These are phyloP conservation scores for Leccinum solheimii DNA, from an alignment of 1,284 basidiomycete species.

Conservation along the genomic window DNA sequence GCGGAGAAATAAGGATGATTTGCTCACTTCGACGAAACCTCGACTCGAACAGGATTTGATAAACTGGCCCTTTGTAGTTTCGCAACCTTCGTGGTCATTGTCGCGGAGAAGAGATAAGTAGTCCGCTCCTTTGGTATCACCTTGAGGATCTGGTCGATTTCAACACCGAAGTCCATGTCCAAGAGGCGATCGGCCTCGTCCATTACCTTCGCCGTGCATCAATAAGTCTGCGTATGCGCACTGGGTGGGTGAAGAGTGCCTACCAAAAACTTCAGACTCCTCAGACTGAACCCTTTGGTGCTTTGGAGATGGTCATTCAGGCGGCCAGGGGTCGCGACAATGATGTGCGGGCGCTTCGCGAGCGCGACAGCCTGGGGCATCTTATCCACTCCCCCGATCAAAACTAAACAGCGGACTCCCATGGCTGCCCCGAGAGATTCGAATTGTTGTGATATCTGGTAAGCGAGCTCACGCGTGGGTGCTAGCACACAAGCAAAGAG, in stretches of 20 bases:
- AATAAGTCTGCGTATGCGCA: constrained; percentile 7
- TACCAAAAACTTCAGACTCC: constrained; percentile 88
- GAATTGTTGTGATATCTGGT: constrained; percentile 97
- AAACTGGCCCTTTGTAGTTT: constrained; percentile 97
- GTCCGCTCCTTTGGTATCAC: constrained; percentile 92
- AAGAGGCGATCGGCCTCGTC: constrained; percentile 97
- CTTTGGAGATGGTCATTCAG: constrained; percentile 96
- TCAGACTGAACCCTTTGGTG: constrained; percentile 95
- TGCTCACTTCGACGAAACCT: constrained; percentile 88
- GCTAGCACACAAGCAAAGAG: constrained; percentile 94
- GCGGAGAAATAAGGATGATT: not conserved
- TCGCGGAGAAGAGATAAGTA: constrained; percentile 97
- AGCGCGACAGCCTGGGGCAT: constrained; percentile 92
- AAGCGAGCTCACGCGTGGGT: constrained; percentile 97
- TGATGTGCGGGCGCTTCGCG: constrained; percentile 91
- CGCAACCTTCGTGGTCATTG: constrained; percentile 99
- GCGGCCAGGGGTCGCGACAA: constrained; percentile 97
- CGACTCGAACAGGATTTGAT: constrained; percentile 91
- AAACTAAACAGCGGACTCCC: constrained; percentile 88
- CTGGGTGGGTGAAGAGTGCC: constrained; percentile 1
- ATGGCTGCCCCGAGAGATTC: constrained; percentile 92
- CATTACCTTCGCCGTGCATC: constrained; percentile 62
- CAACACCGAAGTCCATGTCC: constrained; percentile 97
- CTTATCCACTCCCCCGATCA: constrained; percentile 96
- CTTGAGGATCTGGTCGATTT: constrained; percentile 97